These are phyloP conservation scores for Podospora didyma DNA, from an alignment of 495 filamentous ascomycete genomes.

Conservation along the genomic window DNA sequence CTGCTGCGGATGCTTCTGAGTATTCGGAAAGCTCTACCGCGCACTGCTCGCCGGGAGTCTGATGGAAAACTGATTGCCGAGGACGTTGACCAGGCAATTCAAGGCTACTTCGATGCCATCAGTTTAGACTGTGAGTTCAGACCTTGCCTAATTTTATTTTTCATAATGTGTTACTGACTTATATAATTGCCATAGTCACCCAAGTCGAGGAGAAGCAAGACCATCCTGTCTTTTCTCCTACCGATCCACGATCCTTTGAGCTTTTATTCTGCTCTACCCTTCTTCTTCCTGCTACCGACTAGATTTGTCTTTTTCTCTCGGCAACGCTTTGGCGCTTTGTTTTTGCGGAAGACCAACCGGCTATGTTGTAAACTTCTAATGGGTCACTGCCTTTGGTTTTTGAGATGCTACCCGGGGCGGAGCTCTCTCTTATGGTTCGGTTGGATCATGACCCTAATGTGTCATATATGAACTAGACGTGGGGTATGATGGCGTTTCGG, in stretches of 20 bases:
- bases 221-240: constrained; percentile 55
- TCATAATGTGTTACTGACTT: constrained; percentile 6
- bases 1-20: constrained; percentile 70
- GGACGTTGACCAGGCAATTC: constrained; percentile 48
- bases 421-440: too few species aligned
- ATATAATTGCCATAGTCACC: constrained; percentile 23
- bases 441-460: too few species aligned
- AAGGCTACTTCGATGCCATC: constrained; percentile 60
- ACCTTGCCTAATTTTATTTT: not conserved
- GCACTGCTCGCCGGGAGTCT: constrained; percentile 46
- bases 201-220: constrained; percentile 37
- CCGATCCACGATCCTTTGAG: constrained; percentile 64
- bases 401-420: too few species aligned
- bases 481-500: too few species aligned
- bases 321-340: not conserved
- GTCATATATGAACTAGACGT: too few species aligned
- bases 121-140: constrained; percentile 54
- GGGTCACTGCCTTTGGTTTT: too few species aligned
- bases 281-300: constrained; percentile 41
- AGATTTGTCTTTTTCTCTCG: not conserved
- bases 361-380: too few species aligned
- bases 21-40: constrained; percentile 68
- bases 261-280: constrained; percentile 60
- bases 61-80: constrained; percentile 53
- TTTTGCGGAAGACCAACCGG: not conserved